Conservation (phyloP, 139 green algal genomes). For the Ettlia oleoabundans region DNA sequence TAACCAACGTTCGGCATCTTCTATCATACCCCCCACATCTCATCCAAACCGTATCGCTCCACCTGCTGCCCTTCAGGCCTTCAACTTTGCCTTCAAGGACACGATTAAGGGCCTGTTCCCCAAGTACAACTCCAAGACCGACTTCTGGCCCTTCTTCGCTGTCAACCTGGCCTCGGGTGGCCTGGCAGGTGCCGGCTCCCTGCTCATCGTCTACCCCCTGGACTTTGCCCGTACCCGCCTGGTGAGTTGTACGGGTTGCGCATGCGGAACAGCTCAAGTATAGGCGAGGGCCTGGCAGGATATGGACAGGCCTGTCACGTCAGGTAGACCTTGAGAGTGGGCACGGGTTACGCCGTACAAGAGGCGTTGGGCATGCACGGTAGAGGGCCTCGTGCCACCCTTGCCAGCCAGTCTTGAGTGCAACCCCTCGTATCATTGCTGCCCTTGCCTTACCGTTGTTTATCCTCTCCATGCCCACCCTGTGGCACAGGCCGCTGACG, state of each 20-base stretch:
- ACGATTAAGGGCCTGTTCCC: conserved; percentile 99
- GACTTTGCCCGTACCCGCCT: conserved; percentile 99
- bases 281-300: too few species aligned
- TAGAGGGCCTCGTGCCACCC: too few species aligned
- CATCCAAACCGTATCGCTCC: neutral
- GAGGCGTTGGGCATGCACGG: too few species aligned
- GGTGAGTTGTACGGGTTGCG: conserved; percentile 15
- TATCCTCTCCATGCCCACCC: too few species aligned
- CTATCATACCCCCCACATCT: neutral
- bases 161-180: conserved; percentile 97
- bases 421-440: too few species aligned
- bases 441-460: too few species aligned
- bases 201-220: conserved; percentile 99
- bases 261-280: neutral
- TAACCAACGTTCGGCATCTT: too few species aligned
- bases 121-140: conserved; percentile 89
- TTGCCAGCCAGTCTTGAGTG: too few species aligned
- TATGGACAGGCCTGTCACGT: too few species aligned
- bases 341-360: too few species aligned
- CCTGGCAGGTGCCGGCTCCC: conserved; percentile 89
- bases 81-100: conserved; percentile 99
- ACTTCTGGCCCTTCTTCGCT: conserved; percentile 97
- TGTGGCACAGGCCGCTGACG: conserved; percentile 78
- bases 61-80: conserved; percentile 67
- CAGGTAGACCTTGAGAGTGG: too few species aligned